Evolutionary conservation across 192 early-diverging fungal species (phyloP).

Genomic region (Spizellomyces sp.): DNA sequence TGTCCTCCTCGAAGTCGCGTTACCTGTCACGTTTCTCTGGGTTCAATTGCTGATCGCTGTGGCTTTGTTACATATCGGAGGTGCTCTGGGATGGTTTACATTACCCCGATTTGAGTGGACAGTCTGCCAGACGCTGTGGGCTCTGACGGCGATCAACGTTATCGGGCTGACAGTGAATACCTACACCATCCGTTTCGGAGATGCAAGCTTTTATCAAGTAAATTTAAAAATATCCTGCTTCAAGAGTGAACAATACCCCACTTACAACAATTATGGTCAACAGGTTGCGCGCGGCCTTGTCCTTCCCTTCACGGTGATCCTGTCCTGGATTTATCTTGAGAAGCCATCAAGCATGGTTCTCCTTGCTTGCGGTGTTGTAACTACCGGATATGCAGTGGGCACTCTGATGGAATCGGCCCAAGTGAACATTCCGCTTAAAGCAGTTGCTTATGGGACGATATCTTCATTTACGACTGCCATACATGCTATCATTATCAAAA

Average conservation of each 20-base stretch:
- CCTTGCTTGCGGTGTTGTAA: constrained; percentile 45
- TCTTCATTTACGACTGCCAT: constrained; percentile 57
- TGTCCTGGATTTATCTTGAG: no score
- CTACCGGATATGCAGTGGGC: constrained; percentile 56
- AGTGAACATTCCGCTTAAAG: constrained; percentile 19
- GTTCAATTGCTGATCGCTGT: constrained; percentile 58
- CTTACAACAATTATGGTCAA: no score
- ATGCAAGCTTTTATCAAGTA: no score
- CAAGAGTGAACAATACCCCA: no score
- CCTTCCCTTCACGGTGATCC: no score
- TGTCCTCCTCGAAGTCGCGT: constrained; percentile 48
- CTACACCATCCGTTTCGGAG: no score
- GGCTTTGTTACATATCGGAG: constrained; percentile 36
- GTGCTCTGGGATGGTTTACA: constrained; percentile 35
- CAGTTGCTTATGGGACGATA: constrained; percentile 52
- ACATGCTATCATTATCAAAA: constrained; percentile 67
- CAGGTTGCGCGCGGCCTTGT: no score
- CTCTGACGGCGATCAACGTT: constrained; percentile 56
- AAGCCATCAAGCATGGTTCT: no score
- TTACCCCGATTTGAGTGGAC: constrained; percentile 38
- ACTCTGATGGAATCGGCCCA: constrained; percentile 33
- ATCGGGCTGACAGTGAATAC: constrained; percentile 48
- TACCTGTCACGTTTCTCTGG: constrained; percentile 60
- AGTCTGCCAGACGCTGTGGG: constrained; percentile 32
- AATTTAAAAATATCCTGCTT: no score